Evolutionary conservation across 2,329 filamentous ascomycete species (phyloP).

Genomic region (Sphaerostilbella broomeana): DNA sequence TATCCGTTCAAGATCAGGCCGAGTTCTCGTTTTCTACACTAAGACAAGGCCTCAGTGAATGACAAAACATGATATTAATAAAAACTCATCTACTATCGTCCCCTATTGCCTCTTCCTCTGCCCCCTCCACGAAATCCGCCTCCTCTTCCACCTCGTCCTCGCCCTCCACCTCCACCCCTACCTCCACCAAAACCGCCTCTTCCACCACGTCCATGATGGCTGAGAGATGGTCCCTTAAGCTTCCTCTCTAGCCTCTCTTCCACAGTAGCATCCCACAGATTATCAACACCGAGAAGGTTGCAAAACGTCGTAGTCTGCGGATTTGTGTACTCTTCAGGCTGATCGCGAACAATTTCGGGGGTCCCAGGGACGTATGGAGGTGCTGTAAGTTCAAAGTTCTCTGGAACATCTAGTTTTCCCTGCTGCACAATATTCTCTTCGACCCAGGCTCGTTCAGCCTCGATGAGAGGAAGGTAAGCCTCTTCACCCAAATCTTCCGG

Average conservation of each 20-base stretch:
- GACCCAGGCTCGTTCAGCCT: constrained; percentile 70
- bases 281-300: constrained; percentile 65
- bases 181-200: constrained; percentile 32
- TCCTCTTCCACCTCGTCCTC: constrained; percentile 12
- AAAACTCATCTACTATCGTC: too few relatives aligned
- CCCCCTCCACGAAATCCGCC: constrained; percentile 1
- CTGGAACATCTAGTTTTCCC: constrained; percentile 61
- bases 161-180: constrained; percentile 29
- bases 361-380: constrained; percentile 57
- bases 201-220: constrained; percentile 26
- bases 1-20: too few relatives aligned
- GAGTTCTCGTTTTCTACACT: too few relatives aligned
- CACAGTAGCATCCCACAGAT: constrained; percentile 66
- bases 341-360: constrained; percentile 52
- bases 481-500: constrained; percentile 61
- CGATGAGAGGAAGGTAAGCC: constrained; percentile 61
- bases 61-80: too few relatives aligned
- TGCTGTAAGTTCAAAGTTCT: constrained; percentile 72
- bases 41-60: too few relatives aligned
- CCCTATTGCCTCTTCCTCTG: constrained; percentile 5
- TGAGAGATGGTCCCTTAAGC: constrained; percentile 48
- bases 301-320: constrained; percentile 82
- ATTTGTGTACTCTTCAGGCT: constrained; percentile 77
- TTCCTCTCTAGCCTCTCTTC: constrained; percentile 60
- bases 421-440: constrained; percentile 62